phyloP scores from a whole-genome alignment of 371 early-diverging fungal genomes.

The Chytridiales sp. region DNA sequence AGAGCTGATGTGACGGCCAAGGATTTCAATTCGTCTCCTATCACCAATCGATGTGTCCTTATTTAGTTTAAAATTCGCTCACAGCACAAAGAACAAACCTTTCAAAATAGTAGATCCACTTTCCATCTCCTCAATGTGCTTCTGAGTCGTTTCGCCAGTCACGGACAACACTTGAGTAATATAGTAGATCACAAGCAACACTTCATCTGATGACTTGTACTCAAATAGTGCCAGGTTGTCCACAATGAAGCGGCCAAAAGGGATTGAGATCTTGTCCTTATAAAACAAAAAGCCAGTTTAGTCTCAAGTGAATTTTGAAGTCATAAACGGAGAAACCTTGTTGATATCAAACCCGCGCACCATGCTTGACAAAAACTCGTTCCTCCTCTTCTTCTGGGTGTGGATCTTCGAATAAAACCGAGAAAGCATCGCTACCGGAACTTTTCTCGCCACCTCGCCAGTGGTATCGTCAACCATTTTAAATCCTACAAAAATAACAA shows the following conservation, averaged over 20 bases:
- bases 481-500: background rate
- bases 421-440: conserved; percentile 61
- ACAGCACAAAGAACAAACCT: background rate
- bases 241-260: conserved; percentile 70
- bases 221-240: conserved; percentile 77
- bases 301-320: background rate
- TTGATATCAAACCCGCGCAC: conserved; percentile 71
- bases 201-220: conserved; percentile 76
- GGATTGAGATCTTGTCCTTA: conserved; percentile 28
- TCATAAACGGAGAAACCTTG: conserved; percentile 2
- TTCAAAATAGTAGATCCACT: conserved; percentile 19
- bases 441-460: conserved; percentile 18
- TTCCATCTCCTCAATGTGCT: conserved; percentile 22
- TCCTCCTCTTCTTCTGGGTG: conserved; percentile 64
- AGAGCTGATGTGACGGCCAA: conserved; percentile 44
- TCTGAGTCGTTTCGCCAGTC: conserved; percentile 59
- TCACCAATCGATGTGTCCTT: background rate
- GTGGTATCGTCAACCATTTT: background rate
- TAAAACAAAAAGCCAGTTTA: background rate
- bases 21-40: background rate
- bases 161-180: conserved; percentile 70
- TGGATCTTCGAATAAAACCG: conserved; percentile 67
- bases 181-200: conserved; percentile 65
- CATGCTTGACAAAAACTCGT: conserved; percentile 67
- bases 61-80: background rate